Evolutionary conservation across 2,329 filamentous ascomycete genomes (phyloP), one percentile per base, ranked within the genome.

Genomic region (Lecanicillium sp.): DNA sequence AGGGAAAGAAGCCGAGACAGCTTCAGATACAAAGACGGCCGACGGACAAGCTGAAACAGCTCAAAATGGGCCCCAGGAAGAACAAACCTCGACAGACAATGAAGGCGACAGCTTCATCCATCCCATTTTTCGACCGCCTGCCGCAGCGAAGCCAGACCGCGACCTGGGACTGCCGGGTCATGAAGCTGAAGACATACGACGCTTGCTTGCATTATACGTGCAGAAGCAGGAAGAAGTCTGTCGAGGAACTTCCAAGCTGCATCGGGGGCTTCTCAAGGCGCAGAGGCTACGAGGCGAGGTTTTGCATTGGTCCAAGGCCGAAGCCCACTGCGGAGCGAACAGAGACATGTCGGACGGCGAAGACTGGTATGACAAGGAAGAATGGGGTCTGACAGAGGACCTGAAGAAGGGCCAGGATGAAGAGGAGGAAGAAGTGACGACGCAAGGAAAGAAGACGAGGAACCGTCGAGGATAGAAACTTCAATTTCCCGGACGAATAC

Each of bases 161-260:
- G 78, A 88, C 53, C 64, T 85, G 29, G 82, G 82, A 2, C 71
- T 94, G 3, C 84, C 85, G 1, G 69, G 78, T 14, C 62, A 68
- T 18, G 85, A 92, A 60, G 86, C 86, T 2, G 84, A 89, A 47
- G 84, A 92, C 43, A 79, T 85, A 31, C 78, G 85, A 42, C 74
- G 81, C 41, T 62, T 88, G 14, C 68, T 92, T 35, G 73, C 86
- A 47, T 64, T 85, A 9, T 90, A 86, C 55, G 78, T 90, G 18
- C 85, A 90, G 52, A 90, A 90, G 58, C 85, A 92, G 54, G 85
- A 92, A 51, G 85, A 92, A 56, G 78, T 90, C 3, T 81, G 84
- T 40, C 78, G 85, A 4, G 80, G 83, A 7, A 73, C 80, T 2
- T 72, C 75, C 40, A 74, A 72, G 43, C 66, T 92, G 35, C 80